Conservation (phyloP, 768 basidiomycete species). For the Boletus fagicola region DNA sequence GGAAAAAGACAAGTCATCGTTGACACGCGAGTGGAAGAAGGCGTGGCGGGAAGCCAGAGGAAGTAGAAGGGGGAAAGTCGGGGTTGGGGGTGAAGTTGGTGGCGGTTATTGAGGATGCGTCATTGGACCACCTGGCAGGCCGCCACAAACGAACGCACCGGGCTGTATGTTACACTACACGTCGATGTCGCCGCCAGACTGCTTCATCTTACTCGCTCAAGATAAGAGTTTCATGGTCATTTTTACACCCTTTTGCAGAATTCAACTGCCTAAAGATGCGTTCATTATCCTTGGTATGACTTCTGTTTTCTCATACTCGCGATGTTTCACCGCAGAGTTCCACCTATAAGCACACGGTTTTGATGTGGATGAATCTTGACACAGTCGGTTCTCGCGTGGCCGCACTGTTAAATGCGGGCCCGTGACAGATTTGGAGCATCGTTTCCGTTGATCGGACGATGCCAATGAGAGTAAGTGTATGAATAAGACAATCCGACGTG, state of each 20-base stretch:
- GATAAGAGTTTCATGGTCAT: not conserved
- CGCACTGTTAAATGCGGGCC: not conserved
- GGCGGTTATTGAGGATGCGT: conserved; percentile 10
- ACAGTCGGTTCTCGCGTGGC: not conserved
- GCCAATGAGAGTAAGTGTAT: not conserved
- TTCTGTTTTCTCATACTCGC: not conserved
- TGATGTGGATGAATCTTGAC: not conserved
- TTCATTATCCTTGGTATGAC: not conserved
- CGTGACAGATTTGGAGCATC: not conserved
- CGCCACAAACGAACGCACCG: not conserved
- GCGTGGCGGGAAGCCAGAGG: conserved; percentile 75
- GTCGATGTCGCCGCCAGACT: not conserved
- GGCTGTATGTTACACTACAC: not conserved
- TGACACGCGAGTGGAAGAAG: conserved; percentile 79
- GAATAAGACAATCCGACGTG: not conserved
- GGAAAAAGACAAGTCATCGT: conserved; percentile 64
- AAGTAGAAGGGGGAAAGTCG: conserved; percentile 52
- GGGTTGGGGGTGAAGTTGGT: conserved; percentile 34
- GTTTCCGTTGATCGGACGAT: not conserved
- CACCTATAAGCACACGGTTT: not conserved
- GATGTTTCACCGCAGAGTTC: not conserved
- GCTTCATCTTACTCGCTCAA: not conserved
- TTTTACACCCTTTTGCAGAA: not conserved
- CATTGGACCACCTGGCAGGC: not conserved
- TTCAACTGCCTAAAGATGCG: not conserved